These are phyloP conservation scores for Trypanosoma cruzi DNA, from an alignment of 208 protist genomes.

Conservation along the genomic window DNA sequence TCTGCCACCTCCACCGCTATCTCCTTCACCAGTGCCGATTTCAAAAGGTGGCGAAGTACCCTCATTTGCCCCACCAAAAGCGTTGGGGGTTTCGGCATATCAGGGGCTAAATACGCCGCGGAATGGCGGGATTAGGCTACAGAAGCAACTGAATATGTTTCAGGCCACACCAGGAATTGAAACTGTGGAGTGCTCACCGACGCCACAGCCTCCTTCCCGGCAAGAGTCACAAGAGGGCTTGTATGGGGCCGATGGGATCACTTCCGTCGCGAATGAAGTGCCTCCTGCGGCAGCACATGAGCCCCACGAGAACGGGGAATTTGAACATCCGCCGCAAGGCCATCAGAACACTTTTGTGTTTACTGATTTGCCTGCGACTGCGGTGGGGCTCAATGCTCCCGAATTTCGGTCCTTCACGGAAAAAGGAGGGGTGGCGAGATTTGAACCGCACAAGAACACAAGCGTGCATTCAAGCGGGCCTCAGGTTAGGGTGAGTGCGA, in stretches of 20 bases:
- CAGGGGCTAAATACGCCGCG: constrained; percentile 16
- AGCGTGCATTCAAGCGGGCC: not conserved
- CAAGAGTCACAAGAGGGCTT: constrained; percentile 3
- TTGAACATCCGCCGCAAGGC: not conserved
- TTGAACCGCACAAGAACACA: not conserved
- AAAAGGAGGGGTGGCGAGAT: not conserved
- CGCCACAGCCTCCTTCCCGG: constrained; percentile 13
- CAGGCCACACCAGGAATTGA: not conserved
- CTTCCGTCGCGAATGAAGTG: not conserved
- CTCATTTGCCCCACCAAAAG: not conserved
- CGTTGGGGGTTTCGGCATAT: not conserved
- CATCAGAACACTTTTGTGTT: not conserved
- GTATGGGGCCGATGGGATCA: not conserved
- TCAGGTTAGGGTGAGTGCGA: not conserved
- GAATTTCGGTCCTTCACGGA: not conserved
- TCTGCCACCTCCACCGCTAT: not conserved
- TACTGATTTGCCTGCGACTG: not conserved
- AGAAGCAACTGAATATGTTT: not conserved
- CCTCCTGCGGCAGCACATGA: too few species aligned
- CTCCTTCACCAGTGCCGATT: not conserved
- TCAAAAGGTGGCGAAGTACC: not conserved
- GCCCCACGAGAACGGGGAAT: not conserved
- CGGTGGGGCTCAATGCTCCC: not conserved
- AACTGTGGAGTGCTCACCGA: constrained; percentile 12
- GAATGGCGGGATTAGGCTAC: constrained; percentile 12